Percentiles rank a stretch among this genome's conserved stretches.
These are phyloP conservation scores for Monosporascus cannonballus DNA, from an alignment of 2,329 filamentous ascomycete species.

Conservation along the genomic window DNA sequence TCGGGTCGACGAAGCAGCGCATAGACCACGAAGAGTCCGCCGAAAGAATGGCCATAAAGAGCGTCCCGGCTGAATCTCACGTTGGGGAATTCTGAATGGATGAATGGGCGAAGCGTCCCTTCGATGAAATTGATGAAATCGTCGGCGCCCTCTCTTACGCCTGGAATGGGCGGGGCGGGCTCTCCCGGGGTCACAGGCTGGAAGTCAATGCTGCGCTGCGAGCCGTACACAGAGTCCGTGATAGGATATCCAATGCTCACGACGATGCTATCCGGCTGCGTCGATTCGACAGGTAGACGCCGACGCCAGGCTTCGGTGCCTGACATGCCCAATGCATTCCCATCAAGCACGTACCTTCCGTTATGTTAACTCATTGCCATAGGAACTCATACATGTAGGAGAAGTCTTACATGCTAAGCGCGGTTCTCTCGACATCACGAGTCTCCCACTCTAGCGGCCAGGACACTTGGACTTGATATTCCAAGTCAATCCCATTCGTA, in stretches of 20 bases:
- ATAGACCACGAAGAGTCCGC: slow-evolving; percentile 17
- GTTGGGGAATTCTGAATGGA: slow-evolving; percentile 12
- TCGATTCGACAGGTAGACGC: slow-evolving; percentile 14
- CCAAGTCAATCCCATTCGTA: slow-evolving; percentile 7
- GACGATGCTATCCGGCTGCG: slow-evolving; percentile 18
- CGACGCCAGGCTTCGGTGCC: slow-evolving; percentile 20
- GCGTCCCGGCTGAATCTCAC: slow-evolving; percentile 7
- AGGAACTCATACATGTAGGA: not conserved
- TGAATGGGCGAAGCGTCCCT: slow-evolving; percentile 14
- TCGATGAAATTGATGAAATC: slow-evolving; percentile 19
- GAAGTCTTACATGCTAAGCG: not conserved
- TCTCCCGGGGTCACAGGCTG: slow-evolving; percentile 12
- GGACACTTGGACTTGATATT: slow-evolving; percentile 10
- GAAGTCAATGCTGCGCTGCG: slow-evolving; percentile 18
- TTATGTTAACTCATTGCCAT: not conserved
- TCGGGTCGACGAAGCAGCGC: slow-evolving; percentile 13
- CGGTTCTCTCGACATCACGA: not conserved
- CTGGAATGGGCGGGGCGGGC: slow-evolving; percentile 3
- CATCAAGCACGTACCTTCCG: slow-evolving; percentile 19
- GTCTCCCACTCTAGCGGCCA: slow-evolving; percentile 11
- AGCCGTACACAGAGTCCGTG: slow-evolving; percentile 14
- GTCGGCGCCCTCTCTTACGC: slow-evolving; percentile 8
- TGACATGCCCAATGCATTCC: slow-evolving; percentile 19
- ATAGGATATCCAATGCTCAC: slow-evolving; percentile 22
- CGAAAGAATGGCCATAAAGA: slow-evolving; percentile 15